Evolutionary conservation across 306 rosid genomes (phyloP).

Genomic region (Trifolium repens): DNA sequence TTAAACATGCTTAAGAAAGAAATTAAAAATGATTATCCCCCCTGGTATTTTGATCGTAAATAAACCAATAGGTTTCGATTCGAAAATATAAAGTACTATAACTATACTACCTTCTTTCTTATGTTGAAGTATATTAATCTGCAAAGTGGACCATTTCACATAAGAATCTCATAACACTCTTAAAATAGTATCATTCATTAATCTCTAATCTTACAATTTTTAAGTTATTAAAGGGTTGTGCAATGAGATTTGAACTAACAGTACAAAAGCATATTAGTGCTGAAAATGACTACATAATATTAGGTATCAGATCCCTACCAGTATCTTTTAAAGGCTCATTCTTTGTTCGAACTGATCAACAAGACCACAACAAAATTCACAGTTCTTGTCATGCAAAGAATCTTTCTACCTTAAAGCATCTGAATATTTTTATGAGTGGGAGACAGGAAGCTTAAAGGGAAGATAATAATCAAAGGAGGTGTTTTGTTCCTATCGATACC

Average conservation of each 20-base stretch:
- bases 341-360: not conserved
- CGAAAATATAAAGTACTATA: not conserved
- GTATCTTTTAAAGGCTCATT: not conserved
- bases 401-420: conserved; percentile 34
- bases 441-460: conserved; percentile 5
- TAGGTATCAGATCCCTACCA: not conserved
- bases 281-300: conserved; percentile 1
- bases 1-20: conserved; percentile 21
- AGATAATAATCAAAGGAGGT: conserved; percentile 21
- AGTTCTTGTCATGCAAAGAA: conserved; percentile 17
- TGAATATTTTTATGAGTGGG: conserved; percentile 26
- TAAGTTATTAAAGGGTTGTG: too few species aligned
- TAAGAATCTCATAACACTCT: too few species aligned
- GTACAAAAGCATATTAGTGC: too few species aligned
- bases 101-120: too few species aligned
- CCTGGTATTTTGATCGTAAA: not conserved
- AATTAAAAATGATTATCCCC: conserved; percentile 6
- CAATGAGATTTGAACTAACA: too few species aligned
- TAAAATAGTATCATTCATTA: too few species aligned
- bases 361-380: not conserved
- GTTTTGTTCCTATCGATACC: conserved; percentile 17
- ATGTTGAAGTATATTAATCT: too few species aligned
- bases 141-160: too few species aligned
- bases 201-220: too few species aligned
- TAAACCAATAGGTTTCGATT: not conserved